Evolutionary conservation across 176 grass and related monocot genomes (phyloP).

Genomic region (Leersia perrieri): DNA sequence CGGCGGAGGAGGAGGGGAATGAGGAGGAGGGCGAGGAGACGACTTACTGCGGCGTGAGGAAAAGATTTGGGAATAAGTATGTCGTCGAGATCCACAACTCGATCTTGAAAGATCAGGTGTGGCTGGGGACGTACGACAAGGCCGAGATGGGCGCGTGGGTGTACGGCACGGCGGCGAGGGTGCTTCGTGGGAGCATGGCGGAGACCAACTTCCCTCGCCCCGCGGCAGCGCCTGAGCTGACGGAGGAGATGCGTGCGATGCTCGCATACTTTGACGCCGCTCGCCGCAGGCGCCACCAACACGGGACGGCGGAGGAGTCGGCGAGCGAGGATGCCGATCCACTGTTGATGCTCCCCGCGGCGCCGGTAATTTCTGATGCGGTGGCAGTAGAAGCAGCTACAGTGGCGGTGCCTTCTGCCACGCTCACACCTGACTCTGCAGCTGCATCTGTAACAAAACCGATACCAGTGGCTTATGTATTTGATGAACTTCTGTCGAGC

Average conservation of each 20-base stretch:
- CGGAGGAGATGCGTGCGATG: background rate
- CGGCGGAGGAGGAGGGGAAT: background rate
- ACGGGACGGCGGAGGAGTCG: too few relatives aligned
- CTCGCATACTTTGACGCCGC: background rate
- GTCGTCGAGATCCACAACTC: conserved; percentile 44
- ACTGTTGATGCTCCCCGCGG: too few relatives aligned
- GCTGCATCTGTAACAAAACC: too few relatives aligned
- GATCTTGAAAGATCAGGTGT: background rate
- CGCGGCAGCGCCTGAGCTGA: rapidly evolving
- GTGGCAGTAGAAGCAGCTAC: too few relatives aligned
- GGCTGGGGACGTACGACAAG: conserved; percentile 46
- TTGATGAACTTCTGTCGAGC: too few relatives aligned
- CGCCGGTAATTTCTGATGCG: too few relatives aligned
- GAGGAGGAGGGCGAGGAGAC: background rate
- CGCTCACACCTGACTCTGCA: too few relatives aligned
- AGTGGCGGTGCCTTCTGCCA: too few relatives aligned
- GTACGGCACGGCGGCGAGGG: background rate
- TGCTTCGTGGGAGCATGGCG: background rate
- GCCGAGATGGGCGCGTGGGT: conserved; percentile 42
- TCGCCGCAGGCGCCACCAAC: too few relatives aligned
- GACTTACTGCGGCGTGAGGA: conserved; percentile 26
- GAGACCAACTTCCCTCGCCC: background rate
- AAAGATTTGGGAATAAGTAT: conserved; percentile 7
- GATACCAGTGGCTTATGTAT: too few relatives aligned
- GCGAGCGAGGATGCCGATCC: too few relatives aligned